Conservation (phyloP, 2,329 filamentous ascomycete species). For the Mycogone perniciosa region DNA sequence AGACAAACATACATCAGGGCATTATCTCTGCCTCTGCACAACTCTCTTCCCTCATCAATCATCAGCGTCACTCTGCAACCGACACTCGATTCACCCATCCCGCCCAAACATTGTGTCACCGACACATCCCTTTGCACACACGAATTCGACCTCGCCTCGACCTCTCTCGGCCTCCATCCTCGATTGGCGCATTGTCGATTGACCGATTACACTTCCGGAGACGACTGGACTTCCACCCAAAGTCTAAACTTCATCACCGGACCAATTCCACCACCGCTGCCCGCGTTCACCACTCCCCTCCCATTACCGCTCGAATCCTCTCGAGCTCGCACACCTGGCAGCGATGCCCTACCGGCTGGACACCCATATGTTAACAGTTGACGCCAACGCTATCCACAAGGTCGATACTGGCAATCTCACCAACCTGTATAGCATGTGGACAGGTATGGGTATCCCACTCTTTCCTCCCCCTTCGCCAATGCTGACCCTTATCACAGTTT, state of each 20-base stretch:
- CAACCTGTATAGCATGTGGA: conserved; percentile 95
- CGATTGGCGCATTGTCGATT: conserved; percentile 8
- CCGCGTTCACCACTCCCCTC: conserved; percentile 1
- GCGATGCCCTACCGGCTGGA: conserved; percentile 78
- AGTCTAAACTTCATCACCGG: conserved; percentile 6
- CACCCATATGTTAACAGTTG: conserved; percentile 83
- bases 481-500: conserved; percentile 54
- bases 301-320: conserved; percentile 27
- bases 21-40: conserved; percentile 3
- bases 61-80: conserved; percentile 3
- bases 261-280: neutral
- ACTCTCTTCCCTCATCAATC: neutral
- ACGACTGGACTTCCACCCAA: conserved; percentile 10
- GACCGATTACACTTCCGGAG: conserved; percentile 11
- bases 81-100: conserved; percentile 2
- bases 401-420: conserved; percentile 90
- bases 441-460: conserved; percentile 55
- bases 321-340: conserved; percentile 32
- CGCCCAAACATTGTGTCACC: neutral
- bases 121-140: neutral
- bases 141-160: neutral
- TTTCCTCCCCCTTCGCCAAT: conserved; percentile 5
- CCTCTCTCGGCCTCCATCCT: neutral
- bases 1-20: conserved; percentile 7
- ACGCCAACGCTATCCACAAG: conserved; percentile 86